These are phyloP conservation scores for Podosphaera aphanis DNA, from an alignment of 2,329 filamentous ascomycete species.

Conservation along the genomic window DNA sequence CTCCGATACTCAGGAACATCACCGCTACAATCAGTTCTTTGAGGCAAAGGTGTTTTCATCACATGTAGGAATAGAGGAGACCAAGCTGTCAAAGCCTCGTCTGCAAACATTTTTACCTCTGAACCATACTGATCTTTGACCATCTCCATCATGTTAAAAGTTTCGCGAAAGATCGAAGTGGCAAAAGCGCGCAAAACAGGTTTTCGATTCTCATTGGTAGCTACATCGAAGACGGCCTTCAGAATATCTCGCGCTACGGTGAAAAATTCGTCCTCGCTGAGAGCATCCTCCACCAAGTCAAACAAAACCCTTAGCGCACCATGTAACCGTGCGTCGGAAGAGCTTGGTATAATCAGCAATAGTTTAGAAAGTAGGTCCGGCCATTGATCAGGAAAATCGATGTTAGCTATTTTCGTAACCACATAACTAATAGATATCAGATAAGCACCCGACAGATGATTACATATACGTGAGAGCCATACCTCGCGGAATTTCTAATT, in stretches of 20 bases:
- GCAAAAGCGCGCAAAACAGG: conserved; percentile 60
- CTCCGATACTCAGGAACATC: conserved; percentile 46
- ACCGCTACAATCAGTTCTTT: conserved; percentile 23
- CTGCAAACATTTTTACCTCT: conserved; percentile 71
- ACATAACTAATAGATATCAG: conserved; percentile 30
- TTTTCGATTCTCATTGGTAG: conserved; percentile 51
- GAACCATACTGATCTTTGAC: conserved; percentile 79
- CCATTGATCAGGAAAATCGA: conserved; percentile 90
- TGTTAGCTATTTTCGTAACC: conserved; percentile 80
- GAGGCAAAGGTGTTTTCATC: conserved; percentile 50
- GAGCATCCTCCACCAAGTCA: conserved; percentile 78
- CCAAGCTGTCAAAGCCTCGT: conserved; percentile 65
- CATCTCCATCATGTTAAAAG: conserved; percentile 91
- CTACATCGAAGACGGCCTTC: conserved; percentile 60
- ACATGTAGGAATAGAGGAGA: conserved; percentile 68
- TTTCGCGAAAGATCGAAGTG: conserved; percentile 71
- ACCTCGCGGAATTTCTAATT: conserved; percentile 73
- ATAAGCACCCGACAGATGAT: conserved; percentile 2
- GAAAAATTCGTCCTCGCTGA: conserved; percentile 92
- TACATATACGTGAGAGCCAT: conserved; percentile 17
- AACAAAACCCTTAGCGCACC: conserved; percentile 70
- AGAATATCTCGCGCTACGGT: conserved; percentile 68
- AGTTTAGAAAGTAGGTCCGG: conserved; percentile 66
- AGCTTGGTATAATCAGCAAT: conserved; percentile 51
- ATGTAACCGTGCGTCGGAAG: conserved; percentile 60